These are phyloP conservation scores for Lachancea sp. DNA, from an alignment of 805 yeast species.

Conservation along the genomic window DNA sequence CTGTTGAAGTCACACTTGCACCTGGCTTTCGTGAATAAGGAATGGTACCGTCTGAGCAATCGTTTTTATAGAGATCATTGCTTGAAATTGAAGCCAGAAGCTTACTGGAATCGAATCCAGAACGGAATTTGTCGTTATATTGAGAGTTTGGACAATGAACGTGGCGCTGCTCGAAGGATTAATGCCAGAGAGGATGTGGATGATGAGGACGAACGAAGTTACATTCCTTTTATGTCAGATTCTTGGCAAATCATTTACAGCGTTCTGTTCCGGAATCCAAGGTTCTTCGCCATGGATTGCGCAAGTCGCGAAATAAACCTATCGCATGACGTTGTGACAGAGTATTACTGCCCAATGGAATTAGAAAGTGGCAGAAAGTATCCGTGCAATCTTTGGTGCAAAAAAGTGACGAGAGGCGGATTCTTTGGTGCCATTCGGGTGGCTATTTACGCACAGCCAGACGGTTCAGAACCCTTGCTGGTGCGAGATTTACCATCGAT, in stretches of 20 bases:
- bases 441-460: constrained; percentile 1
- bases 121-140: constrained; percentile 1
- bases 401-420: background rate
- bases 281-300: constrained; percentile 6
- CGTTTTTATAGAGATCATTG: constrained; percentile 5
- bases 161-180: constrained; percentile 6
- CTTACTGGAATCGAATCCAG: constrained; percentile 1
- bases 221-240: constrained; percentile 4
- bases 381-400: constrained; percentile 6
- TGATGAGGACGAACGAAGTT: background rate
- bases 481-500: background rate
- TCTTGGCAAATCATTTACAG: constrained; percentile 9
- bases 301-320: constrained; percentile 1
- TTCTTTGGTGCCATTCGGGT: constrained; percentile 1
- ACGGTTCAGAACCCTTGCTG: constrained; percentile 2
- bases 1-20: constrained; percentile 2
- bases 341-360: constrained; percentile 6
- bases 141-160: constrained; percentile 2
- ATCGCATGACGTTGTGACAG: background rate
- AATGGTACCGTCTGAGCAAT: constrained; percentile 7
- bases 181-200: background rate
- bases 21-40: constrained; percentile 2
- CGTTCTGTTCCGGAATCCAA: constrained; percentile 6
- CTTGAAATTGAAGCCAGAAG: constrained; percentile 2
- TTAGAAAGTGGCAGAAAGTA: constrained; percentile 2